These are phyloP conservation scores for Cladophialophora bantiana DNA, from an alignment of 2,329 filamentous ascomycete genomes.

Conservation along the genomic window DNA sequence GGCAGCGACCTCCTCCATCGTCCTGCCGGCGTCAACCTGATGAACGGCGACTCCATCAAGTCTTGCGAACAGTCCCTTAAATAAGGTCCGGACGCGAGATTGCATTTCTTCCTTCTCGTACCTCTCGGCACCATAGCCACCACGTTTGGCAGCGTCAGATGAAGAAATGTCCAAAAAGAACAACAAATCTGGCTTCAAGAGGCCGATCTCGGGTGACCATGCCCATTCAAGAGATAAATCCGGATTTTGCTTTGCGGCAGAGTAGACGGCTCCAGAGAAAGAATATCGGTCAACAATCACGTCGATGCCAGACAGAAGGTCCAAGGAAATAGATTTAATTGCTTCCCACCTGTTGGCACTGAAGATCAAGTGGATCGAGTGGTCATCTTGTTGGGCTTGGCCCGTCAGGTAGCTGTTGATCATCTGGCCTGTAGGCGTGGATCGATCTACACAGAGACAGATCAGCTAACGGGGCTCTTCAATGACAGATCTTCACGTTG, in stretches of 20 bases:
- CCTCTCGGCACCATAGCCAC: conserved; percentile 87
- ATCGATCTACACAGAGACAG: conserved; percentile 67
- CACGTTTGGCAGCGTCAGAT: conserved; percentile 73
- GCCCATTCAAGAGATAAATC: conserved; percentile 78
- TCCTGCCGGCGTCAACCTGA: conserved; percentile 61
- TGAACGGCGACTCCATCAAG: conserved; percentile 59
- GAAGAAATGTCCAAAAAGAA: conserved; percentile 85
- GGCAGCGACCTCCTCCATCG: conserved; percentile 59
- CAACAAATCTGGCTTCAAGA: conserved; percentile 86
- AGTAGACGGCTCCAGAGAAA: conserved; percentile 93
- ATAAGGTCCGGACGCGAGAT: conserved; percentile 75
- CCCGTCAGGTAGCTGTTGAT: conserved; percentile 83
- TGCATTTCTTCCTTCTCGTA: conserved; percentile 91
- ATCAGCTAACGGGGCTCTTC: conserved; percentile 9
- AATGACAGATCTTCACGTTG: not conserved
- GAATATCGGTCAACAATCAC: conserved; percentile 93
- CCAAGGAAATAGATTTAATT: conserved; percentile 50
- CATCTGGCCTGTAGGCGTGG: conserved; percentile 83
- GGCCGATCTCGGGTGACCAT: conserved; percentile 79
- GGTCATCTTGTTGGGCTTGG: conserved; percentile 77
- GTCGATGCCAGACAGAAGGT: conserved; percentile 71
- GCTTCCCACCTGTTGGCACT: conserved; percentile 89
- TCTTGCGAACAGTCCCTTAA: conserved; percentile 60
- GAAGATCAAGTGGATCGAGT: conserved; percentile 88
- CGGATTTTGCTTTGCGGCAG: conserved; percentile 81